A percentile compares a stretch with the other conserved stretches of the same genome.
These are phyloP conservation scores for Hyparrhenia diplandra DNA, from an alignment of 176 grass and related monocot species.

Conservation along the genomic window DNA sequence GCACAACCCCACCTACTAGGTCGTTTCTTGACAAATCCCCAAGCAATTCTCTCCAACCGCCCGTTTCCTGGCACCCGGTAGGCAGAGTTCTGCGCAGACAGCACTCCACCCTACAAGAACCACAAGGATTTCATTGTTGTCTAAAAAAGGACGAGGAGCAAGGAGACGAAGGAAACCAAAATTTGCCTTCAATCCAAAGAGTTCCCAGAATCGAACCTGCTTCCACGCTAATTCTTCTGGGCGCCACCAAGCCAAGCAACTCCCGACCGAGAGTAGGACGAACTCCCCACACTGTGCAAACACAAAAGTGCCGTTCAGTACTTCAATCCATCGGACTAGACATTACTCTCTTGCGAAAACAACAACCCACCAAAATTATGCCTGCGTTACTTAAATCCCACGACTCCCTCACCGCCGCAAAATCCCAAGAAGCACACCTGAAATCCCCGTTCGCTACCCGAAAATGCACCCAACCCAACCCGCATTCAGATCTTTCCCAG, in stretches of 20 bases:
- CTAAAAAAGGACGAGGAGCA: background rate
- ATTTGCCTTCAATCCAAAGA: constrained; percentile 12
- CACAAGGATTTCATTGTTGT: background rate
- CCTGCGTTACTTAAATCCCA: constrained; percentile 17
- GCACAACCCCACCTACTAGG: background rate
- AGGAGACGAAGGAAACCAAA: constrained; percentile 2
- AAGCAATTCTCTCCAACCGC: background rate
- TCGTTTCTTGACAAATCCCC: constrained; percentile 12
- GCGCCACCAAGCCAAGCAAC: background rate
- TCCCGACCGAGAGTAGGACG: background rate
- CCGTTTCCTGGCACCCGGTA: constrained; percentile 1
- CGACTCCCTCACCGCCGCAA: background rate
- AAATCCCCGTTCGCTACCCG: background rate
- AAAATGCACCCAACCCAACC: constrained; percentile 4
- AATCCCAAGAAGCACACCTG: constrained; percentile 21
- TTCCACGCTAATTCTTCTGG: constrained; percentile 13
- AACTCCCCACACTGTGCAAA: constrained; percentile 29
- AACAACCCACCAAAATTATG: constrained; percentile 27
- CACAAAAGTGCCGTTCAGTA: constrained; percentile 7
- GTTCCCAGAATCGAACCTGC: constrained; percentile 38
- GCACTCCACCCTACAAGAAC: constrained; percentile 13
- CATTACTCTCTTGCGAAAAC: constrained; percentile 23
- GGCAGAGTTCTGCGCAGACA: constrained; percentile 15
- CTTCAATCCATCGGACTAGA: constrained; percentile 20
- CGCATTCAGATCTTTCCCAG: constrained; percentile 29